A percentile compares a stretch with the other conserved stretches of the same genome.
Evolutionary conservation across 768 basidiomycete species (phyloP).

Genomic region (Tephrocybe sp.): DNA sequence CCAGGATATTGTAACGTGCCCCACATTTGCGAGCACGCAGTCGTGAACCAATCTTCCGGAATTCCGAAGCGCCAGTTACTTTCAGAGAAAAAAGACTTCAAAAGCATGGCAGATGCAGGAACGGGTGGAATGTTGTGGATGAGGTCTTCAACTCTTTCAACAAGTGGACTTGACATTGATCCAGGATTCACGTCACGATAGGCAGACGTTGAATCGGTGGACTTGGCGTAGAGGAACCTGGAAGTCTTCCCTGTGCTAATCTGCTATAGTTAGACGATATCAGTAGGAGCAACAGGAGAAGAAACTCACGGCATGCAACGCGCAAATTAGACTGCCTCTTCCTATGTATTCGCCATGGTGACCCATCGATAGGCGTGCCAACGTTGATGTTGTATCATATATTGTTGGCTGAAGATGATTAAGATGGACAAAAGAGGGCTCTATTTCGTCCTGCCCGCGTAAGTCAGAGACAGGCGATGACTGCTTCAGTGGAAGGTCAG

Average conservation of each 20-base stretch:
- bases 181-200: slow-evolving; percentile 23
- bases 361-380: slow-evolving; percentile 45
- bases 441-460: slow-evolving; percentile 12
- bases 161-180: slow-evolving; percentile 22
- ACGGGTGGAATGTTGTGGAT: slow-evolving; percentile 33
- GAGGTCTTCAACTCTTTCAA: slow-evolving; percentile 30
- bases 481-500: slow-evolving; percentile 10
- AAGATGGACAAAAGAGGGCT: slow-evolving; percentile 11
- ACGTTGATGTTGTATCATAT: slow-evolving; percentile 38
- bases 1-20: slow-evolving; percentile 32
- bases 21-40: slow-evolving; percentile 48
- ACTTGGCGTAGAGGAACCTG: slow-evolving; percentile 40
- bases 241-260: slow-evolving; percentile 32
- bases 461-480: background rate
- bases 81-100: slow-evolving; percentile 41
- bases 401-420: slow-evolving; percentile 30
- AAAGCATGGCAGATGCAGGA: slow-evolving; percentile 32
- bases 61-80: slow-evolving; percentile 54
- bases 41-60: slow-evolving; percentile 47
- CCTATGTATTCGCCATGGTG: slow-evolving; percentile 52
- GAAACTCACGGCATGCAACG: slow-evolving; percentile 42
- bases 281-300: background rate
- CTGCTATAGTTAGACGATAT: slow-evolving; percentile 19
- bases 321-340: slow-evolving; percentile 45
- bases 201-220: slow-evolving; percentile 34